Percentiles rank a stretch among this genome's conserved stretches.
These are phyloP conservation scores for Teratosphaeria nubilosa DNA, from an alignment of 2,329 filamentous ascomycete species.

Conservation along the genomic window DNA sequence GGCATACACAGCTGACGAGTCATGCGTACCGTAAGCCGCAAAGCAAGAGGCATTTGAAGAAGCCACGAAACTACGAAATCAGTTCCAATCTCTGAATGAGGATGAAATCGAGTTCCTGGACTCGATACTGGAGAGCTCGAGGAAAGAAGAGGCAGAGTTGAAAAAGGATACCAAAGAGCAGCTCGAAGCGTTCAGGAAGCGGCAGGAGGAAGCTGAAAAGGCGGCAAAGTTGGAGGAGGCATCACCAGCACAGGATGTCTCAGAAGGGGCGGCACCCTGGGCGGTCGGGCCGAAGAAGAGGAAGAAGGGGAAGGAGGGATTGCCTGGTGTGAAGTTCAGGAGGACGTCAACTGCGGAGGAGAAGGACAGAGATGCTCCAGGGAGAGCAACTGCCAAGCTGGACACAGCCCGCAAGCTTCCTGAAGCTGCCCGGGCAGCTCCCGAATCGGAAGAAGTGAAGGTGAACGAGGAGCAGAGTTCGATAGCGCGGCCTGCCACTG, in stretches of 20 bases:
- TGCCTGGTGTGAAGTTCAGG: constrained; percentile 36
- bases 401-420: background rate
- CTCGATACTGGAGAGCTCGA: constrained; percentile 46
- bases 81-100: constrained; percentile 67
- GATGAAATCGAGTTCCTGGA: constrained; percentile 69
- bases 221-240: constrained; percentile 38
- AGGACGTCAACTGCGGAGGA: constrained; percentile 25
- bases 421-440: background rate
- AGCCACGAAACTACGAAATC: constrained; percentile 57
- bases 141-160: constrained; percentile 46
- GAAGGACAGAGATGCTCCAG: background rate
- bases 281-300: constrained; percentile 25
- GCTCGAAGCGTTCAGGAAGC: constrained; percentile 48
- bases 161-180: constrained; percentile 50
- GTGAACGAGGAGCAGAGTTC: background rate
- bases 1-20: constrained; percentile 16
- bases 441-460: background rate
- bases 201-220: constrained; percentile 50
- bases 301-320: constrained; percentile 24
- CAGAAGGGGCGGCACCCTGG: constrained; percentile 1
- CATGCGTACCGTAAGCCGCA: constrained; percentile 43
- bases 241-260: constrained; percentile 32
- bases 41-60: constrained; percentile 80
- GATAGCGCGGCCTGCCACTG: background rate
- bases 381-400: background rate